Conservation (phyloP, 371 early-diverging fungal species). For the Mortierella sp. region DNA sequence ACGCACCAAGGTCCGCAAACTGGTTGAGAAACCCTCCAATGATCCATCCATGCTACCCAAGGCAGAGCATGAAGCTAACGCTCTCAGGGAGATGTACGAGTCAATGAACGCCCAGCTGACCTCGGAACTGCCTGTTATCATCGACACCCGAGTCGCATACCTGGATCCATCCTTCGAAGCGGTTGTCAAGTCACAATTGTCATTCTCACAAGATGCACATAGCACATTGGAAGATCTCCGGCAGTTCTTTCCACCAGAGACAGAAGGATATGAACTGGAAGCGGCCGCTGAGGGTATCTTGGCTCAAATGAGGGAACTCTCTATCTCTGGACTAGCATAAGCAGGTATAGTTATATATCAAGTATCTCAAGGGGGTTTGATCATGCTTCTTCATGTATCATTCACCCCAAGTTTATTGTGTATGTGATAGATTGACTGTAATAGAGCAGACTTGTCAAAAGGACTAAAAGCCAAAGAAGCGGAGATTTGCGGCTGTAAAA, state of each 20-base stretch:
- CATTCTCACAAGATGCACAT: slow-evolving; percentile 83
- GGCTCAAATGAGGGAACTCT: slow-evolving; percentile 89
- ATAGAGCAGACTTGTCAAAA: too few species aligned
- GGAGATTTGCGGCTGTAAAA: too few species aligned
- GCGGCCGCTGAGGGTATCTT: slow-evolving; percentile 78
- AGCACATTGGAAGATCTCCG: slow-evolving; percentile 70
- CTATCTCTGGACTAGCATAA: slow-evolving; percentile 60
- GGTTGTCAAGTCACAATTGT: slow-evolving; percentile 86
- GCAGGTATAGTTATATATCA: too few species aligned
- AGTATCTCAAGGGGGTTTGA: too few species aligned
- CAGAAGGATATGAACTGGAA: slow-evolving; percentile 69
- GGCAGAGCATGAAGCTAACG: slow-evolving; percentile 79
- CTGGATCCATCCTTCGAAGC: slow-evolving; percentile 86
- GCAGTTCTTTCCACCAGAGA: slow-evolving; percentile 63
- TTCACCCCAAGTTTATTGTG: too few species aligned
- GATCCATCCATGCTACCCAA: slow-evolving; percentile 76
- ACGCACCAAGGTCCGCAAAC: slow-evolving; percentile 77
- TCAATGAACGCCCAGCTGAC: slow-evolving; percentile 82
- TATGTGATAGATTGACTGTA: too few species aligned
- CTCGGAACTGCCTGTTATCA: slow-evolving; percentile 88
- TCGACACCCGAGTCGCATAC: slow-evolving; percentile 57
- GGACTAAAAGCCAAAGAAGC: too few species aligned
- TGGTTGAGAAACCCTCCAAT: slow-evolving; percentile 84
- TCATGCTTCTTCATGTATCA: too few species aligned
- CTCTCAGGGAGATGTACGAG: slow-evolving; percentile 84